phyloP scores from a whole-genome alignment of 139 green algal genomes.

The Chlorella sorokiniana region DNA sequence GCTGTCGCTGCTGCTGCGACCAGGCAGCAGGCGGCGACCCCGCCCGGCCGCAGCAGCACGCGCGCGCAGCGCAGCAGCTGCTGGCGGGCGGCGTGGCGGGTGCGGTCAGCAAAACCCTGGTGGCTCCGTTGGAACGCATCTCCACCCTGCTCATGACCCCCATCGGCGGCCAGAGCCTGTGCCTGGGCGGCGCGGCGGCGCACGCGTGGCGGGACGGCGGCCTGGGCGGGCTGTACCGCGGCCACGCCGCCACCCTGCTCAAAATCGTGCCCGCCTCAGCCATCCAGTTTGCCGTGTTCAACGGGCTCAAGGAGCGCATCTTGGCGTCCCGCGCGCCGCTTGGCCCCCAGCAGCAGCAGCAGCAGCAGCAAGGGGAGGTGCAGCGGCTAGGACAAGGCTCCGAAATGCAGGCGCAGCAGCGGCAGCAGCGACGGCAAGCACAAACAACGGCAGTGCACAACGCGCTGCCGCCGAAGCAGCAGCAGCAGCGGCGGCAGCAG shows the following conservation, averaged over 20 bases:
- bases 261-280: slow-evolving; percentile 35
- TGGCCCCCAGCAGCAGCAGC: neutral
- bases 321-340: neutral
- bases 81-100: slow-evolving; percentile 37
- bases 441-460: neutral
- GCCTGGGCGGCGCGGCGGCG: neutral
- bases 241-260: slow-evolving; percentile 28
- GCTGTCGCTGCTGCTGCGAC: neutral
- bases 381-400: neutral
- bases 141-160: slow-evolving; percentile 38
- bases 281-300: slow-evolving; percentile 43
- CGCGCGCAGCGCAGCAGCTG: slow-evolving; percentile 12
- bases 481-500: neutral
- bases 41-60: neutral
- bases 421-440: neutral
- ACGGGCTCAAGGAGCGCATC: slow-evolving; percentile 27
- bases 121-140: slow-evolving; percentile 38
- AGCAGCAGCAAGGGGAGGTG: neutral
- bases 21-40: too few species aligned
- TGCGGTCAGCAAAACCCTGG: slow-evolving; percentile 38
- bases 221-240: slow-evolving; percentile 21
- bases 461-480: neutral
- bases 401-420: neutral
- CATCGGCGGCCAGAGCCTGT: neutral
- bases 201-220: slow-evolving; percentile 21